Percentiles rank a stretch among this genome's conserved stretches.
Conservation (phyloP, 768 basidiomycete species). For the Hortiboletus campestris region DNA sequence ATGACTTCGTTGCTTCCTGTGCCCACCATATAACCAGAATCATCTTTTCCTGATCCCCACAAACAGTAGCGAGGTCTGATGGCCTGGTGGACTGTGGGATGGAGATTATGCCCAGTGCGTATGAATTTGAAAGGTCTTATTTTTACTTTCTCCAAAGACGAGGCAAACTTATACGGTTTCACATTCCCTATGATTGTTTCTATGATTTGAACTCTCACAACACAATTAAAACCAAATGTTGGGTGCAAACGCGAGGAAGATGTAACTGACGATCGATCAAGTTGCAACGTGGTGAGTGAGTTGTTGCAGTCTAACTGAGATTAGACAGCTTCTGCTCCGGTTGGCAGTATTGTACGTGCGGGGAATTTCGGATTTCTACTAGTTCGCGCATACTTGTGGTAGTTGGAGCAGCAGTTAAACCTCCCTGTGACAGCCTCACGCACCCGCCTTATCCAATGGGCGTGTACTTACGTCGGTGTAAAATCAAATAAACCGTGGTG, state of each 20-base stretch:
- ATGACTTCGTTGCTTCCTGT: background rate
- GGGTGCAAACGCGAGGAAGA: background rate
- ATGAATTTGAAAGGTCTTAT: slow-evolving; percentile 4
- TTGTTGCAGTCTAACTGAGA: background rate
- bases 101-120: background rate
- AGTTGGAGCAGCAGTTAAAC: background rate
- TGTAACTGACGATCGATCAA: background rate
- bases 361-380: background rate
- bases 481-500: no score
- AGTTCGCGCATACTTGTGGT: background rate
- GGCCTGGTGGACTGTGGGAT: background rate
- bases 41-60: background rate
- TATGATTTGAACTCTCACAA: background rate
- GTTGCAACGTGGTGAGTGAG: slow-evolving; percentile 6
- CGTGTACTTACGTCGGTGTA: no score
- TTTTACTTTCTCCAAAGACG: background rate
- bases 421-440: background rate
- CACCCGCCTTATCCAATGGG: no score
- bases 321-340: background rate
- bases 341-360: background rate
- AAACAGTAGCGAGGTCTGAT: background rate
- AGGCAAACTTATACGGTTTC: slow-evolving; percentile 5
- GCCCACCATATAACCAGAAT: background rate
- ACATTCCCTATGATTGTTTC: background rate
- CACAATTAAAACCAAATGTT: background rate